phyloP scores from a whole-genome alignment of 2,329 filamentous ascomycete species.

The Gaeumannomyces tritici region DNA sequence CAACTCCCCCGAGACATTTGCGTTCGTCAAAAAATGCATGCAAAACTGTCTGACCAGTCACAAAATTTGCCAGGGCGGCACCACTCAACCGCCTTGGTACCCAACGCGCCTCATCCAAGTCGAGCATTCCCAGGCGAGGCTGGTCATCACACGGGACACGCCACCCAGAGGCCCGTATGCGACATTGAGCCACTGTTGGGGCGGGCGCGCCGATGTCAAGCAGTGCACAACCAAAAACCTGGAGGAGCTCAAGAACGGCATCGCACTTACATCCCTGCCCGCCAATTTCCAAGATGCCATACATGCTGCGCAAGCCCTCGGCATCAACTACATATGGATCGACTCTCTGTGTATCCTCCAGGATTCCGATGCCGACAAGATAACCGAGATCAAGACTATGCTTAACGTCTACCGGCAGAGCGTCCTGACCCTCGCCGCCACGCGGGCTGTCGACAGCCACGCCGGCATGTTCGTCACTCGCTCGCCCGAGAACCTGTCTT shows the following conservation, averaged over 20 bases:
- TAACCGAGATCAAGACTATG: conserved; percentile 1
- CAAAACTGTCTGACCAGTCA: too few species aligned
- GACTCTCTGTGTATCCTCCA: conserved; percentile 5
- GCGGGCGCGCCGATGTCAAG: background rate
- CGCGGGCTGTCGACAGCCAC: too few species aligned
- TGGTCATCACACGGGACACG: too few species aligned
- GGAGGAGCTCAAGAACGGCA: background rate
- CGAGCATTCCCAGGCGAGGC: too few species aligned
- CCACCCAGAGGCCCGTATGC: too few species aligned
- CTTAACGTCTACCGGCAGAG: conserved; percentile 4
- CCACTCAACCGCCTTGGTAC: too few species aligned
- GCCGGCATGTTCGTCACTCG: too few species aligned
- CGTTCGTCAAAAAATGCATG: too few species aligned
- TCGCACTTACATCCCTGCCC: background rate
- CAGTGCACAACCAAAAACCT: background rate
- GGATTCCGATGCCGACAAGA: conserved; percentile 12
- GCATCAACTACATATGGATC: conserved; percentile 2
- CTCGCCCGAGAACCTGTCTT: too few species aligned
- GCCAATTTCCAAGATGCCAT: conserved; percentile 2
- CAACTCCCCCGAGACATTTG: too few species aligned
- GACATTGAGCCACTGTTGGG: background rate
- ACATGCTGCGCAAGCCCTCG: background rate
- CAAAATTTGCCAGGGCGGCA: too few species aligned
- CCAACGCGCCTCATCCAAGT: too few species aligned
- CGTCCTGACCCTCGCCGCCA: background rate